Evolutionary conservation across 2,329 filamentous ascomycete genomes (phyloP).

Genomic region (Colletotrichum caudatum): DNA sequence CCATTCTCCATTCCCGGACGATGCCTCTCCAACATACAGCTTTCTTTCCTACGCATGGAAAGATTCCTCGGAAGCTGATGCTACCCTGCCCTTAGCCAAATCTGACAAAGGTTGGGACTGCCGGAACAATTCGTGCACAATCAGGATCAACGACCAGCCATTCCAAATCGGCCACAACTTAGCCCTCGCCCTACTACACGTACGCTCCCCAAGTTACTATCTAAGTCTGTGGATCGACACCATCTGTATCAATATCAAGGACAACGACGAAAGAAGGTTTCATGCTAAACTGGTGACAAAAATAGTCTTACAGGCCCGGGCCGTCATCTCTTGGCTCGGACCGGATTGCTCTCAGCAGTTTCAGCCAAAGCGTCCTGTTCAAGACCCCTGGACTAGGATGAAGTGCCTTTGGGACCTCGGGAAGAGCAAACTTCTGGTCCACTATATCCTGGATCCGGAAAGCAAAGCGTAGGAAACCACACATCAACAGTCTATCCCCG

Average conservation of each 20-base stretch:
- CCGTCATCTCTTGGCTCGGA: not conserved
- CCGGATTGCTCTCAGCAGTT: not conserved
- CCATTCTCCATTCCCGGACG: not conserved
- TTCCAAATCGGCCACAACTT: not conserved
- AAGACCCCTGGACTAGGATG: not conserved
- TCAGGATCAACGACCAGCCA: not conserved
- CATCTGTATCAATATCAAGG: not conserved
- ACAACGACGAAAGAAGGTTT: not conserved
- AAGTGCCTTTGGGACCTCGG: not conserved
- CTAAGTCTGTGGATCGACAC: not conserved
- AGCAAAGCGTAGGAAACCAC: not conserved
- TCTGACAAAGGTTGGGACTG: not conserved
- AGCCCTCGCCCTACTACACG: not conserved
- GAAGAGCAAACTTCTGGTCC: not conserved
- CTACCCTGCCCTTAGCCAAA: not conserved
- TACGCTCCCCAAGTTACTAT: not conserved
- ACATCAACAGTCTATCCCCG: not conserved
- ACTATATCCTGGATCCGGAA: not conserved
- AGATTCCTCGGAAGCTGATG: not conserved
- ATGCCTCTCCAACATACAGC: not conserved
- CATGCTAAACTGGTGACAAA: not conserved
- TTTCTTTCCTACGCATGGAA: constrained; percentile 6
- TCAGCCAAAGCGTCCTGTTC: not conserved
- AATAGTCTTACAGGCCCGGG: not conserved
- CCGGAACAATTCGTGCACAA: not conserved